Percentiles rank a stretch among this genome's conserved stretches.
phyloP scores from a whole-genome alignment of 148 eudicot genomes.

The Rhododendron ferrugineum region DNA sequence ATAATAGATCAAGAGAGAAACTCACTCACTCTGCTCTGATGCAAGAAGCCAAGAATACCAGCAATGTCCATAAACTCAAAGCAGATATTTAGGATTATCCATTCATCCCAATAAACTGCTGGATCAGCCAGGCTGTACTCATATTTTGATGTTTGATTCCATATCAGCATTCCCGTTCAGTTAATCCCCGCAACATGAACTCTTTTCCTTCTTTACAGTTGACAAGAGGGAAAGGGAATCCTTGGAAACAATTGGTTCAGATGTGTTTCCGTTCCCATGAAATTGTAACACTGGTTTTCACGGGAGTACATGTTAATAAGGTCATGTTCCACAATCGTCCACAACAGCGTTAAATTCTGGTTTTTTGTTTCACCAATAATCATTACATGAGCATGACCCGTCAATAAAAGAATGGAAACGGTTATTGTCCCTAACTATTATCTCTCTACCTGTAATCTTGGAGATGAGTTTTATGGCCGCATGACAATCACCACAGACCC shows the following conservation, averaged over 20 bases:
- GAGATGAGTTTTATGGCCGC: conserved; percentile 10
- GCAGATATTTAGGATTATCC: conserved; percentile 82
- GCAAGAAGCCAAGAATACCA: conserved; percentile 76
- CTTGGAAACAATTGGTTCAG: not conserved
- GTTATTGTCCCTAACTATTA: conserved; percentile 8
- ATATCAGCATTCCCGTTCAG: conserved; percentile 46
- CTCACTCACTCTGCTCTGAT: conserved; percentile 68
- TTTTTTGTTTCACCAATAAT: conserved; percentile 5
- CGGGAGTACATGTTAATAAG: not conserved
- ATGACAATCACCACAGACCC: conserved; percentile 14
- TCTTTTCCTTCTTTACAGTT: not conserved
- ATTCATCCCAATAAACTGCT: conserved; percentile 72
- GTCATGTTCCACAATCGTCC: not conserved
- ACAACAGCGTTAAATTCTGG: not conserved
- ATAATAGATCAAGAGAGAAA: not conserved
- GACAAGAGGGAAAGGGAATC: not conserved
- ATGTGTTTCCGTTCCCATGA: not conserved
- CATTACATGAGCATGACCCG: conserved; percentile 11
- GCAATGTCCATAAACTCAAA: conserved; percentile 82
- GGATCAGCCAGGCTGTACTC: conserved; percentile 74
- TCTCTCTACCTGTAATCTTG: conserved; percentile 8
- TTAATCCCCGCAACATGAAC: not conserved
- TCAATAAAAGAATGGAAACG: conserved; percentile 1
- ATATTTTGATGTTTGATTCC: conserved; percentile 50
- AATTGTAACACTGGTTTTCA: not conserved